Percentiles rank a stretch among this genome's conserved stretches.
These are phyloP conservation scores for Claviceps sp. DNA, from an alignment of 2,329 filamentous ascomycete species.

Conservation along the genomic window DNA sequence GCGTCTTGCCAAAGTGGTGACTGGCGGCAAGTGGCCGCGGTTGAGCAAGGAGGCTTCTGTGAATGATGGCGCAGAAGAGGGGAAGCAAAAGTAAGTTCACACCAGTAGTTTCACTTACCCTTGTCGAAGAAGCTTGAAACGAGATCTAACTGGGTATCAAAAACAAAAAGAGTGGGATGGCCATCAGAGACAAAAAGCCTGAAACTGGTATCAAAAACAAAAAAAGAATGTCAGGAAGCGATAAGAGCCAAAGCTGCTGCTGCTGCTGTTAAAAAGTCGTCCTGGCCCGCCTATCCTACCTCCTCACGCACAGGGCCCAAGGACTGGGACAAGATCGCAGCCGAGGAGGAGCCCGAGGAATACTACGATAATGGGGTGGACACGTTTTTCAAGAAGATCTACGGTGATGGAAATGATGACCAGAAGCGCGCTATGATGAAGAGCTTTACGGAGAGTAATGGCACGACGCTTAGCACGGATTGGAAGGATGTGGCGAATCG, in stretches of 20 bases:
- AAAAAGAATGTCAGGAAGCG: too few relatives aligned
- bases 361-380: slow-evolving; percentile 53
- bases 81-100: neutral
- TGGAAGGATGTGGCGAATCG: slow-evolving; percentile 70
- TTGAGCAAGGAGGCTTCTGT: slow-evolving; percentile 10
- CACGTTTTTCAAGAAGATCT: slow-evolving; percentile 81
- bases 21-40: slow-evolving; percentile 57
- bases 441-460: slow-evolving; percentile 87
- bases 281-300: slow-evolving; percentile 60
- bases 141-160: neutral
- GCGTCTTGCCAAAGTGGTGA: slow-evolving; percentile 50
- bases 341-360: slow-evolving; percentile 33
- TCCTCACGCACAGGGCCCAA: slow-evolving; percentile 75
- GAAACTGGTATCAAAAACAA: neutral
- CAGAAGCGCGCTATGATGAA: slow-evolving; percentile 94
- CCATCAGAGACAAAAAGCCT: too few relatives aligned
- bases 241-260: too few relatives aligned
- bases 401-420: slow-evolving; percentile 62
- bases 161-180: too few relatives aligned
- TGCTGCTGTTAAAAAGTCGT: neutral
- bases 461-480: slow-evolving; percentile 82
- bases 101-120: neutral
- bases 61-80: neutral
- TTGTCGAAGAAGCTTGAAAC: too few relatives aligned
- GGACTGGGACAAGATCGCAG: slow-evolving; percentile 74